These are phyloP conservation scores for Aspergillus udagawae DNA, from an alignment of 2,329 filamentous ascomycete genomes.

Conservation along the genomic window DNA sequence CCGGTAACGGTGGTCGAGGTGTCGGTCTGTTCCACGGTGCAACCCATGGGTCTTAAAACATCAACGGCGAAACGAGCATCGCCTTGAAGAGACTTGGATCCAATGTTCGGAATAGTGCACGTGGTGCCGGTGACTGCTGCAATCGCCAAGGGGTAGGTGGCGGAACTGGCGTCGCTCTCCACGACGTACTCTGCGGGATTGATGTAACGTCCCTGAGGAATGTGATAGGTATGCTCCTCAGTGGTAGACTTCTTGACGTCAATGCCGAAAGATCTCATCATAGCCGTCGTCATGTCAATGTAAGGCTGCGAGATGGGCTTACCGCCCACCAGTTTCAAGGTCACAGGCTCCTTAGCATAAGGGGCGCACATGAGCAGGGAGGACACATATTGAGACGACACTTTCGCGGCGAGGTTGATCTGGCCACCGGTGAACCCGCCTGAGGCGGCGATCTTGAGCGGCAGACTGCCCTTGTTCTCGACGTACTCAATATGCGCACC, in stretches of 20 bases:
- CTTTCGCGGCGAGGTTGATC: slow-evolving; percentile 88
- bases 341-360: slow-evolving; percentile 92
- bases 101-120: slow-evolving; percentile 95
- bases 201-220: slow-evolving; percentile 76
- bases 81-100: slow-evolving; percentile 84
- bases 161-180: slow-evolving; percentile 96
- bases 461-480: slow-evolving; percentile 77
- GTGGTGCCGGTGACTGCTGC: slow-evolving; percentile 94
- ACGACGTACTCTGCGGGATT: slow-evolving; percentile 85
- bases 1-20: slow-evolving; percentile 90
- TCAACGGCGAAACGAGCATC: slow-evolving; percentile 93
- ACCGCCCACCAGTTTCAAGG: slow-evolving; percentile 83
- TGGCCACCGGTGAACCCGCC: slow-evolving; percentile 79
- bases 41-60: slow-evolving; percentile 89
- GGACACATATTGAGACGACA: slow-evolving; percentile 98
- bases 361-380: slow-evolving; percentile 95
- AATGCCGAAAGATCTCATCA: slow-evolving; percentile 94
- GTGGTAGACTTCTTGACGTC: slow-evolving; percentile 69
- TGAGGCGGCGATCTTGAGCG: slow-evolving; percentile 75
- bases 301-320: slow-evolving; percentile 96
- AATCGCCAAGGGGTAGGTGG: slow-evolving; percentile 90
- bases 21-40: slow-evolving; percentile 76
- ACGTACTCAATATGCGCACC: slow-evolving; percentile 85
- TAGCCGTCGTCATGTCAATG: slow-evolving; percentile 97
- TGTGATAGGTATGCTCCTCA: slow-evolving; percentile 88